Evolutionary conservation across 2,329 filamentous ascomycete genomes (phyloP).

Genomic region (Leptosphaerulina australis): DNA sequence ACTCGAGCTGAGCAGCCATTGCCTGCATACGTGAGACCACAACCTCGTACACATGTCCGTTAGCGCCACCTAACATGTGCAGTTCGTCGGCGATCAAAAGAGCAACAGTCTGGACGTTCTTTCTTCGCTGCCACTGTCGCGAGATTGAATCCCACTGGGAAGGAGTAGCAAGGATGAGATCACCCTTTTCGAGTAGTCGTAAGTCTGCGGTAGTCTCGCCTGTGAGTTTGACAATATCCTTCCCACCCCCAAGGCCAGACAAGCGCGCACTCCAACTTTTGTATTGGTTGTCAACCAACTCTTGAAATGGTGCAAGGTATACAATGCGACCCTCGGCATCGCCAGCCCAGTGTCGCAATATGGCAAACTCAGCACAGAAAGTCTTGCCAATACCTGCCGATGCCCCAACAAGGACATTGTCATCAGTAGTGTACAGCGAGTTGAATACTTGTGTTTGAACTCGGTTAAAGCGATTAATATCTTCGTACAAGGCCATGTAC

Average conservation of each 20-base stretch:
- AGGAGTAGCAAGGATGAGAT: conserved; percentile 90
- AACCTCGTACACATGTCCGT: conserved; percentile 91
- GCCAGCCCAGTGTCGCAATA: conserved; percentile 85
- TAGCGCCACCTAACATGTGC: conserved; percentile 85
- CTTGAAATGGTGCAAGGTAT: conserved; percentile 93
- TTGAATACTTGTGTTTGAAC: conserved; percentile 98
- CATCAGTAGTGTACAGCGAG: conserved; percentile 85
- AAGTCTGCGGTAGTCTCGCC: conserved; percentile 92
- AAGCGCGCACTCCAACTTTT: conserved; percentile 87
- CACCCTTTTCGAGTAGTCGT: conserved; percentile 83
- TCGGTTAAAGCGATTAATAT: conserved; percentile 91
- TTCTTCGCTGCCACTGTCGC: conserved; percentile 93
- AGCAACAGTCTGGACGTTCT: conserved; percentile 89
- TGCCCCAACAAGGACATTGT: conserved; percentile 93
- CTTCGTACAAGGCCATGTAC: conserved; percentile 78
- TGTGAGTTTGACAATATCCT: conserved; percentile 88
- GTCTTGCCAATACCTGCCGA: conserved; percentile 96
- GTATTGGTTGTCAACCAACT: conserved; percentile 80
- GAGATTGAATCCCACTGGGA: conserved; percentile 96
- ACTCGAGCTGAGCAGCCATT: conserved; percentile 86
- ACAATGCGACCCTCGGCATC: conserved; percentile 77
- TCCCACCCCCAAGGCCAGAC: conserved; percentile 74
- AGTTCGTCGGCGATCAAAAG: conserved; percentile 95
- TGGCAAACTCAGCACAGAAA: conserved; percentile 90
- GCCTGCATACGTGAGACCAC: conserved; percentile 98